These are phyloP conservation scores for Chiua virens DNA, from an alignment of 768 basidiomycete genomes.

Conservation along the genomic window DNA sequence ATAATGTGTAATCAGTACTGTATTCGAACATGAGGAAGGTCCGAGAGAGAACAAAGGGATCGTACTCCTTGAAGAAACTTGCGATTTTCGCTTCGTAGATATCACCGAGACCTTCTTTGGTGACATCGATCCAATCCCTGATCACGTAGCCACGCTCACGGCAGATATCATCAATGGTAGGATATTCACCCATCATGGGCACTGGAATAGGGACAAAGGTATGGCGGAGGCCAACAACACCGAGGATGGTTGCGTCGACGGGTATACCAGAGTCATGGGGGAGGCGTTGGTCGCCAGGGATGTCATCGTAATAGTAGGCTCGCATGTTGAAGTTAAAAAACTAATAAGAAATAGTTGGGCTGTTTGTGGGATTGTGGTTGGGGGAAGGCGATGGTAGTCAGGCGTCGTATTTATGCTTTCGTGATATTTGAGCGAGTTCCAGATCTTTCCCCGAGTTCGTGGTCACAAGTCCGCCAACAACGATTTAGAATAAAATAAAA, in stretches of 20 bases:
- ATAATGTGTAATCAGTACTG: too few species aligned
- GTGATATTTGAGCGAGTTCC: too few species aligned
- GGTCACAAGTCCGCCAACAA: too few species aligned
- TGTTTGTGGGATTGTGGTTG: too few species aligned
- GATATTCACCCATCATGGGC: constrained; percentile 36
- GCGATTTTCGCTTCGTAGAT: constrained; percentile 79
- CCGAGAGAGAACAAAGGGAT: too few species aligned
- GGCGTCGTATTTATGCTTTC: too few species aligned
- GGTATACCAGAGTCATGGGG: constrained; percentile 70
- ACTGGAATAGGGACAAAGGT: constrained; percentile 66
- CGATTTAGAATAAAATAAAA: too few species aligned
- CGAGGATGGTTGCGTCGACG: constrained; percentile 51
- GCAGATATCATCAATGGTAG: constrained; percentile 59
- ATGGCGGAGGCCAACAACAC: constrained; percentile 58
- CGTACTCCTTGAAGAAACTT: constrained; percentile 78
- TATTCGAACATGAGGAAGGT: too few species aligned
- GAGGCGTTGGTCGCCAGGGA: constrained; percentile 75
- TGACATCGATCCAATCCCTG: constrained; percentile 73
- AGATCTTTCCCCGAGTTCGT: too few species aligned
- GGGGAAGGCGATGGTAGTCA: too few species aligned
- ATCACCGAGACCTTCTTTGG: constrained; percentile 75
- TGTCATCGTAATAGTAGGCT: constrained; percentile 68
- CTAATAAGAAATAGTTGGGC: too few species aligned
- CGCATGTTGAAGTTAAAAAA: constrained; percentile 52
- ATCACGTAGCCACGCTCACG: constrained; percentile 75